Conservation (phyloP, 345 rosid genomes). For the Brassica napus region DNA sequence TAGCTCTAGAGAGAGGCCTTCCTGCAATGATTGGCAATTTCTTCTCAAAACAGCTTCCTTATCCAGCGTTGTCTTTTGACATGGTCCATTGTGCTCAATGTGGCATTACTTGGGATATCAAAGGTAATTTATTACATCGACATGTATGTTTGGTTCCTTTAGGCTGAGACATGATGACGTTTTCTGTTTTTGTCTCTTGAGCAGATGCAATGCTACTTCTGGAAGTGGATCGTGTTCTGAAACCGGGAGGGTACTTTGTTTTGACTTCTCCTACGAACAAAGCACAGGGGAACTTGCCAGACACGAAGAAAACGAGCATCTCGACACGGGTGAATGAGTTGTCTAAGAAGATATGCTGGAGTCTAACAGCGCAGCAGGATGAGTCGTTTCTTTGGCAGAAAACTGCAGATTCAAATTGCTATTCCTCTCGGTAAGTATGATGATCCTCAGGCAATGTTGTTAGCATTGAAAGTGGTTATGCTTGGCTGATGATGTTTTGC, state of each 20-base stretch:
- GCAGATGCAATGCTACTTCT: slow-evolving; percentile 87
- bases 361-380: slow-evolving; percentile 86
- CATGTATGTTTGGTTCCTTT: background rate
- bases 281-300: slow-evolving; percentile 52
- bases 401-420: slow-evolving; percentile 65
- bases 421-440: slow-evolving; percentile 63
- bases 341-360: slow-evolving; percentile 84
- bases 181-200: slow-evolving; percentile 7
- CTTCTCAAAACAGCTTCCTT: slow-evolving; percentile 82
- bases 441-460: background rate
- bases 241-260: slow-evolving; percentile 96
- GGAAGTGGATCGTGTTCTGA: slow-evolving; percentile 91
- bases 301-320: slow-evolving; percentile 56
- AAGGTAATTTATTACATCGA: slow-evolving; percentile 53
- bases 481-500: slow-evolving; percentile 11
- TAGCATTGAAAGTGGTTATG: background rate
- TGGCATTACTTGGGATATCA: slow-evolving; percentile 80
- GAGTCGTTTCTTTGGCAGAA: slow-evolving; percentile 98
- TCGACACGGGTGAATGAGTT: slow-evolving; percentile 61
- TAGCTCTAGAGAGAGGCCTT: slow-evolving; percentile 97
- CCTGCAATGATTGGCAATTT: slow-evolving; percentile 97
- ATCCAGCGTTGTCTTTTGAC: slow-evolving; percentile 84
- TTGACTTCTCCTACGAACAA: slow-evolving; percentile 75
- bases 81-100: slow-evolving; percentile 99
- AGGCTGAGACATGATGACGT: background rate